phyloP scores from a whole-genome alignment of 2,329 filamentous ascomycete genomes.

The Ophiostoma ulmi region DNA sequence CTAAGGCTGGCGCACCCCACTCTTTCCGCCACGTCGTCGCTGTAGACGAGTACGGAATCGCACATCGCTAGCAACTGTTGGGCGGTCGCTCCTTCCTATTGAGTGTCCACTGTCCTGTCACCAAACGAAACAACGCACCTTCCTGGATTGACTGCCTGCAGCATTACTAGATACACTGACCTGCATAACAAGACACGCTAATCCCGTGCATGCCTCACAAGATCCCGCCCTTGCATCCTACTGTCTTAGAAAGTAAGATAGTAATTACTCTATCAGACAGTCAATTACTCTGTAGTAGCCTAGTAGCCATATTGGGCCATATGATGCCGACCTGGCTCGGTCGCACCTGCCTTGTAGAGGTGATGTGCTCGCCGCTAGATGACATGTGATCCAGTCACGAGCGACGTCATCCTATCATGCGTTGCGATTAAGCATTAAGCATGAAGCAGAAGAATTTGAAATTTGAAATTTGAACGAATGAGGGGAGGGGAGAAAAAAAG shows the following conservation, averaged over 20 bases:
- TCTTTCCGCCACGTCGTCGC: slow-evolving; percentile 22
- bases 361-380: not conserved
- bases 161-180: slow-evolving; percentile 3
- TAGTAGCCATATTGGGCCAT: not conserved
- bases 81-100: not conserved
- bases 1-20: slow-evolving; percentile 16
- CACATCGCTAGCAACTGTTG: not conserved
- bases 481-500: not conserved
- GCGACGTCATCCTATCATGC: not conserved
- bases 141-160: not conserved
- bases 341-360: not conserved
- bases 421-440: no score
- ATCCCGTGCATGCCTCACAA: slow-evolving; percentile 3
- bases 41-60: not conserved
- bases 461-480: no score
- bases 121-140: not conserved
- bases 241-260: not conserved
- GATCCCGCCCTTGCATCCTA: slow-evolving; percentile 14
- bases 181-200: slow-evolving; percentile 8
- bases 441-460: not conserved
- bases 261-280: not conserved
- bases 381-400: slow-evolving; percentile 2
- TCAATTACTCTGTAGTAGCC: not conserved
- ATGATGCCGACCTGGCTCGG: slow-evolving; percentile 5
- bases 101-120: not conserved